These are phyloP conservation scores for Colletotrichum phormii DNA, from an alignment of 2,329 filamentous ascomycete genomes.

Conservation along the genomic window DNA sequence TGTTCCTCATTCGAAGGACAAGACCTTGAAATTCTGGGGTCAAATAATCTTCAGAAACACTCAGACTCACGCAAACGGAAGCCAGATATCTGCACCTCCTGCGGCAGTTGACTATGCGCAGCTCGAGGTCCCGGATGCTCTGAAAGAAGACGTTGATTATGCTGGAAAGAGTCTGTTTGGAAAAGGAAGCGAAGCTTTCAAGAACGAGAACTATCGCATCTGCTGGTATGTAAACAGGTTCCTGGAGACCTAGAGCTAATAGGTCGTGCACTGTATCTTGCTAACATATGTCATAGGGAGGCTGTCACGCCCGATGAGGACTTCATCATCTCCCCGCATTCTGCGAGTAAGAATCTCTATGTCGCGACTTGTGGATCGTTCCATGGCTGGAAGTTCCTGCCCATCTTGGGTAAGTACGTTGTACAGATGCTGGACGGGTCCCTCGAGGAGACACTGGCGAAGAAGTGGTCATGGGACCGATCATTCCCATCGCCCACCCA, in stretches of 20 bases:
- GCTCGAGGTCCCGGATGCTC: slow-evolving; percentile 59
- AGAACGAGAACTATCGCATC: slow-evolving; percentile 65
- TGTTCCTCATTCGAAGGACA: slow-evolving; percentile 54
- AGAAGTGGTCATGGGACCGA: slow-evolving; percentile 49
- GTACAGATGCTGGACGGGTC: slow-evolving; percentile 51
- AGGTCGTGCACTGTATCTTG: not conserved
- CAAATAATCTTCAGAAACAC: slow-evolving; percentile 62
- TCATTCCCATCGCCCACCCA: slow-evolving; percentile 4
- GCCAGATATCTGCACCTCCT: slow-evolving; percentile 61
- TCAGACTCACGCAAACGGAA: slow-evolving; percentile 55
- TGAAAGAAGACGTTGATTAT: slow-evolving; percentile 63
- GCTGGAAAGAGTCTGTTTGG: slow-evolving; percentile 65
- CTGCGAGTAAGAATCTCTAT: slow-evolving; percentile 57
- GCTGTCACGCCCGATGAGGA: slow-evolving; percentile 63
- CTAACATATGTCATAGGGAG: slow-evolving; percentile 54
- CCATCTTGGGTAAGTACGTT: slow-evolving; percentile 63
- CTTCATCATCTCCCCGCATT: slow-evolving; percentile 62
- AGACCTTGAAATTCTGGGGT: slow-evolving; percentile 61
- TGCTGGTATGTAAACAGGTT: slow-evolving; percentile 57
- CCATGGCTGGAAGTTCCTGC: slow-evolving; percentile 64
- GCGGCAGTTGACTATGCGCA: slow-evolving; percentile 61
- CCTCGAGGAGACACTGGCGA: slow-evolving; percentile 46
- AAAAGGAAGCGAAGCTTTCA: slow-evolving; percentile 60
- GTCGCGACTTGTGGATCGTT: slow-evolving; percentile 67
- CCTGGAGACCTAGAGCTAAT: not conserved